A percentile compares a stretch with the other conserved stretches of the same genome.
phyloP scores from a whole-genome alignment of 2,329 filamentous ascomycete genomes.

The Cordyceps tenuipes region DNA sequence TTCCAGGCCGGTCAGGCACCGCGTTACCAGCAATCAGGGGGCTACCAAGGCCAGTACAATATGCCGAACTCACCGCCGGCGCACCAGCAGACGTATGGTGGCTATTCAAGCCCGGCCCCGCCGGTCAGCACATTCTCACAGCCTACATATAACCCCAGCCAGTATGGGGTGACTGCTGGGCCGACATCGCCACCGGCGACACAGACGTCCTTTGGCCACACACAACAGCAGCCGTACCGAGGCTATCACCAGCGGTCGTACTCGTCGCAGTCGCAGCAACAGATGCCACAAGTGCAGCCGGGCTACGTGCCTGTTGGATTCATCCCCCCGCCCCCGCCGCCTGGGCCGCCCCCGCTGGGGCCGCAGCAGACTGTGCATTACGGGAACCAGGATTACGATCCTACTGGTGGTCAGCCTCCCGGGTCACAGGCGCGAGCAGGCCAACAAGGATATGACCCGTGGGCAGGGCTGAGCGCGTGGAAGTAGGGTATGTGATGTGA shows the following conservation, averaged over 20 bases:
- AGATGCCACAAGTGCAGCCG: slow-evolving; percentile 29
- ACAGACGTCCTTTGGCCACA: slow-evolving; percentile 38
- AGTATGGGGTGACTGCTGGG: slow-evolving; percentile 49
- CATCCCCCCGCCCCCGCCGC: slow-evolving; percentile 55
- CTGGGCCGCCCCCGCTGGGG: slow-evolving; percentile 52
- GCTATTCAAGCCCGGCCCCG: slow-evolving; percentile 33
- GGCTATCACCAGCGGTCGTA: slow-evolving; percentile 21
- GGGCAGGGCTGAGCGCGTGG: slow-evolving; percentile 46
- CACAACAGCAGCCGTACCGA: slow-evolving; percentile 26
- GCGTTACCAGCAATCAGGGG: slow-evolving; percentile 44
- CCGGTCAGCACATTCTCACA: slow-evolving; percentile 39
- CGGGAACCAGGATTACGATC: slow-evolving; percentile 26
- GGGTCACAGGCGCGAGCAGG: slow-evolving; percentile 26
- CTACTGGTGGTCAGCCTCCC: slow-evolving; percentile 18
- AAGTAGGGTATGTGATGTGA: slow-evolving; percentile 26
- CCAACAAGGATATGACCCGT: slow-evolving; percentile 39
- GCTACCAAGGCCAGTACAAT: slow-evolving; percentile 50
- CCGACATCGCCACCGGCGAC: slow-evolving; percentile 52
- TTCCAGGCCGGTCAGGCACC: slow-evolving; percentile 39
- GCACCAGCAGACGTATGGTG: slow-evolving; percentile 36
- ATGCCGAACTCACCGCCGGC: slow-evolving; percentile 48
- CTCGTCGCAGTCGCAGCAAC: slow-evolving; percentile 32
- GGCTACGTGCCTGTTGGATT: slow-evolving; percentile 48
- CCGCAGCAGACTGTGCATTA: slow-evolving; percentile 56
- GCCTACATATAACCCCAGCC: slow-evolving; percentile 49